A percentile compares a stretch with the other conserved stretches of the same genome.
Conservation (phyloP, 1,284 basidiomycete genomes). For the Ustilago tritici region DNA sequence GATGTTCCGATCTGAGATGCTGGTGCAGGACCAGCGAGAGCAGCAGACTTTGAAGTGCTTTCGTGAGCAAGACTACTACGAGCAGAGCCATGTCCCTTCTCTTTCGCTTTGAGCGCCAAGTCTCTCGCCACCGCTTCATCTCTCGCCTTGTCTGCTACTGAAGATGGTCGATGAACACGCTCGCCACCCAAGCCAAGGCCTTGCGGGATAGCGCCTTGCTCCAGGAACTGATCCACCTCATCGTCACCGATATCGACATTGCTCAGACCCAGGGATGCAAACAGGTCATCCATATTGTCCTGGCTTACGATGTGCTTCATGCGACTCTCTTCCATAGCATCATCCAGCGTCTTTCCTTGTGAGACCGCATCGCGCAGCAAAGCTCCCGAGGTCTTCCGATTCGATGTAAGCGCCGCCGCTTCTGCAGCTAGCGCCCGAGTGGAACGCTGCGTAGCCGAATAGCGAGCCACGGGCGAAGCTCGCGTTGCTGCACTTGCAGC, state of each 20-base stretch:
- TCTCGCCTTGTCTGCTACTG: conserved; percentile 53
- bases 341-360: conserved; percentile 48
- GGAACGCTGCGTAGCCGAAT: conserved; percentile 50
- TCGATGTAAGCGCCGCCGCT: conserved; percentile 52
- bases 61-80: conserved; percentile 24
- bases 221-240: conserved; percentile 64
- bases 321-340: conserved; percentile 49
- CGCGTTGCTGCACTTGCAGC: conserved; percentile 13
- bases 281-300: conserved; percentile 62
- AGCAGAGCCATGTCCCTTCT: conserved; percentile 42
- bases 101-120: conserved; percentile 45
- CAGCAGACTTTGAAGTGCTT: neutral
- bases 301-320: conserved; percentile 49
- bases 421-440: conserved; percentile 57
- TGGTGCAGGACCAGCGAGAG: conserved; percentile 13
- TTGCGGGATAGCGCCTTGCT: conserved; percentile 55
- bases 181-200: conserved; percentile 47
- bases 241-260: conserved; percentile 60
- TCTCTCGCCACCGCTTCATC: conserved; percentile 53
- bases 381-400: conserved; percentile 49
- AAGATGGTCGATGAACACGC: conserved; percentile 40
- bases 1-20: conserved; percentile 16
- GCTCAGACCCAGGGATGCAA: conserved; percentile 60
- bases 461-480: conserved; percentile 42
- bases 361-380: conserved; percentile 50